Base-by-base conservation (phyloP, 2,329 filamentous ascomycete species). In the Fusarium armeniacum region DNA sequence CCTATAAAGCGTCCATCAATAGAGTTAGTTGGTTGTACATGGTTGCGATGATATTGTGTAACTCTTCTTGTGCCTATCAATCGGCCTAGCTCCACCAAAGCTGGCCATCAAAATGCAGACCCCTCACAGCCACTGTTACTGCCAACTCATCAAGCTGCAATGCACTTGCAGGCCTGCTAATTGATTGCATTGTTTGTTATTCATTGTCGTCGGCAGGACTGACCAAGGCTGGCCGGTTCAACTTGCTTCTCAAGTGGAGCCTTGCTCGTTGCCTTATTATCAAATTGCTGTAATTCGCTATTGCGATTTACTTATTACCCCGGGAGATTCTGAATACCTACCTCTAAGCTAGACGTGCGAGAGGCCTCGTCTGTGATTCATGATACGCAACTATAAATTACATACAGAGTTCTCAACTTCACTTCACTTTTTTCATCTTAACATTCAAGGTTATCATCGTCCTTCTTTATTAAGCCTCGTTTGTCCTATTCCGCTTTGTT, bases 41-140 rank as follows among this genome's bases (percentile, higher is more conserved):
- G 26, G 11, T 30, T 15, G 18, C 8, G 18, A 46, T 32, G 28
- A 9, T 22, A 32, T n/a, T 44, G 26, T 32, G 18, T 26, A n/a
- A 20, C 16, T 24, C 50, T 56, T 12, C 35, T 7, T 46, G 33
- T 33, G 52, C 50, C 53, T 67, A 15, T 43, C 28, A 46, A 47
- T 45, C 22, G 28, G 24, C 64, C 63, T 55, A 8, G 49, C 56
- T 61, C 63, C 67, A 71, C 63, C 60, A 40, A 57, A 36, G 55
- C 53, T 60, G 44, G 40, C 58, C 54, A 59, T 49, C 22, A 40
- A 40, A 40, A 24, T 53, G 47, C 15, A 58, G 52, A 51, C 49
- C 62, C 55, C 44, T 46, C 67, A 57, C 60, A 67, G 67, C 67
- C 58, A 68, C 67, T 20, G 12, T 50, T 40, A 16, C 57, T 26